Evolutionary conservation across 2,329 filamentous ascomycete genomes (phyloP).

Genomic region (Helminthosporium solani): DNA sequence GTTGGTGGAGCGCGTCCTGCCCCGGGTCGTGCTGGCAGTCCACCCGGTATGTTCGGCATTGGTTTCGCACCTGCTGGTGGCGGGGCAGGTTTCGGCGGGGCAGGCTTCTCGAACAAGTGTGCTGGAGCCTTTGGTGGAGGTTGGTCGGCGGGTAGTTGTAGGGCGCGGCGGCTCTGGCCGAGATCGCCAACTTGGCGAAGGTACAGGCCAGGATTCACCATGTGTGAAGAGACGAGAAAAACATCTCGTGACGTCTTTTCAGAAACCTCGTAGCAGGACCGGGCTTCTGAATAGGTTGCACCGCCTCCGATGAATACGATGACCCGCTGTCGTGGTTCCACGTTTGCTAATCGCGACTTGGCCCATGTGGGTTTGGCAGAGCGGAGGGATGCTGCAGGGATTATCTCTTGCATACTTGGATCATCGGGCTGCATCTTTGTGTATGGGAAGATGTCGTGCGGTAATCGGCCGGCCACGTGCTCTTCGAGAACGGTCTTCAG

Average conservation of each 20-base stretch:
- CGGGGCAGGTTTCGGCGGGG: slow-evolving; percentile 55
- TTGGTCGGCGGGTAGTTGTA: slow-evolving; percentile 79
- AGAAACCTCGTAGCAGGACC: slow-evolving; percentile 85
- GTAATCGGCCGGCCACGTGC: slow-evolving; percentile 46
- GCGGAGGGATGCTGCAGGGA: slow-evolving; percentile 68
- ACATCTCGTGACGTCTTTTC: slow-evolving; percentile 73
- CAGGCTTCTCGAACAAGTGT: slow-evolving; percentile 77
- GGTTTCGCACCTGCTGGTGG: slow-evolving; percentile 49
- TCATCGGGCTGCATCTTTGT: slow-evolving; percentile 60
- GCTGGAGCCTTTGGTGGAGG: slow-evolving; percentile 80
- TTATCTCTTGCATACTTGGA: slow-evolving; percentile 58
- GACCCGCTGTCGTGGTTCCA: slow-evolving; percentile 83
- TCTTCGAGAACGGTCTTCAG: slow-evolving; percentile 83
- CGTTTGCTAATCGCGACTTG: slow-evolving; percentile 69
- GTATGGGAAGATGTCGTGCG: slow-evolving; percentile 49
- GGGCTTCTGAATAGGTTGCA: slow-evolving; percentile 87
- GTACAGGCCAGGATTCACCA: slow-evolving; percentile 83
- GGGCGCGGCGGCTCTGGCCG: slow-evolving; percentile 68
- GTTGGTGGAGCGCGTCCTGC: slow-evolving; percentile 28
- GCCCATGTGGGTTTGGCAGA: slow-evolving; percentile 96
- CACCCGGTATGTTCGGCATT: slow-evolving; percentile 22
- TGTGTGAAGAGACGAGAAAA: slow-evolving; percentile 87
- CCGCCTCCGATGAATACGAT: slow-evolving; percentile 95
- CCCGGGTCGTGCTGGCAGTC: slow-evolving; percentile 33
- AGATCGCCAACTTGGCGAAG: slow-evolving; percentile 80